Evolutionary conservation across 768 basidiomycete genomes (phyloP).

Genomic region (Boletus sp.): DNA sequence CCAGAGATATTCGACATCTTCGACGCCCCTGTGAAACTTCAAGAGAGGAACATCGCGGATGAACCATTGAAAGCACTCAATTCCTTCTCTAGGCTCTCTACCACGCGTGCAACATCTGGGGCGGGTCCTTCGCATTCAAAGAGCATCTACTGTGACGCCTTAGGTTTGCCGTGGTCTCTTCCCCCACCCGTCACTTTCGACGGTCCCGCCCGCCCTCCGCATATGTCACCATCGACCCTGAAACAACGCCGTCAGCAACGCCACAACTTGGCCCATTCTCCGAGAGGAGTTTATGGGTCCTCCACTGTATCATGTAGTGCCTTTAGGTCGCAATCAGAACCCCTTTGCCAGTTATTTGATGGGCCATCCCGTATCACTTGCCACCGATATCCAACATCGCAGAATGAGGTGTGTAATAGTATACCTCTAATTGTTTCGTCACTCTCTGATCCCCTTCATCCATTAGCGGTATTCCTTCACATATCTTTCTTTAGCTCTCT

Average conservation of each 20-base stretch:
- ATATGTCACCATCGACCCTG: slow-evolving; percentile 15
- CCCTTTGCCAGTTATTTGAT: slow-evolving; percentile 40
- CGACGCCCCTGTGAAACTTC: slow-evolving; percentile 43
- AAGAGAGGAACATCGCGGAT: slow-evolving; percentile 33
- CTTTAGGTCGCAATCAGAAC: slow-evolving; percentile 29
- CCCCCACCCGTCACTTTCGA: slow-evolving; percentile 47
- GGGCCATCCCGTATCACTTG: slow-evolving; percentile 40
- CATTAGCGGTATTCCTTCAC: slow-evolving; percentile 3
- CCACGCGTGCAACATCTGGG: slow-evolving; percentile 6
- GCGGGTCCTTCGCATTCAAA: slow-evolving; percentile 1
- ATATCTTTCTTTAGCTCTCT: slow-evolving; percentile 11
- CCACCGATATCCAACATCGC: slow-evolving; percentile 11
- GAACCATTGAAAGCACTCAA: slow-evolving; percentile 10
- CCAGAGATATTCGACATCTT: slow-evolving; percentile 49
- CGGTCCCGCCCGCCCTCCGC: slow-evolving; percentile 42
- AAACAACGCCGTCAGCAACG: slow-evolving; percentile 11
- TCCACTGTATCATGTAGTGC: slow-evolving; percentile 3
- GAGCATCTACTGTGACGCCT: slow-evolving; percentile 4
- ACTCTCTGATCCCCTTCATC: neutral
- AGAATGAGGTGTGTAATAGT: slow-evolving; percentile 15
- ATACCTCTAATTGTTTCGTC: neutral
- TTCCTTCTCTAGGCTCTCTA: neutral
- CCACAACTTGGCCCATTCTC: neutral
- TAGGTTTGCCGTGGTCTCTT: slow-evolving; percentile 30
- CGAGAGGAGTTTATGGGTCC: slow-evolving; percentile 2